Base-by-base conservation (phyloP, 1,284 basidiomycete genomes). In the Inonotus hispidus region DNA sequence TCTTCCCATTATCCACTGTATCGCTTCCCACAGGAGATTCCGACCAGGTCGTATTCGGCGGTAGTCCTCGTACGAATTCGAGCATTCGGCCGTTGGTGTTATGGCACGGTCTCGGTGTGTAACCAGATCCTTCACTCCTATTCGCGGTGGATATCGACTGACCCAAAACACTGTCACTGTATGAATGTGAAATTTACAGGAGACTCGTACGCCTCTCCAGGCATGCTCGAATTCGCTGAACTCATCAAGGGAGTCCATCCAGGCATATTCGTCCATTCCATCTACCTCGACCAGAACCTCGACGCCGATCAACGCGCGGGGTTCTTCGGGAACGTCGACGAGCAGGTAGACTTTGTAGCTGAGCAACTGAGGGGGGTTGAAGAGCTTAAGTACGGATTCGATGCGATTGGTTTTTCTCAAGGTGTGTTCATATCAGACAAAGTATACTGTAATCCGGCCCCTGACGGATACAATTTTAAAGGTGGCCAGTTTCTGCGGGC, bases 341-440 rank as follows among this genome's bases (percentile, higher is more conserved):
- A 82, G 2, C 92, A 96, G 67, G 69, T 96, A 1, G 78, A 77
- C 27, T 56, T 78, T 29, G 92, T 87, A 1, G 80, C 88, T 46
- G 76, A 82, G 47, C 89, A 95, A 71, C 76, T 98, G 2, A 74
- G 76, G 29, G 75, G 71, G 1, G 79, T 95, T 27, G 79, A 86
- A 0, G 88, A 96, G 68, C 80, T 98, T 7, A 63, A 75, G 52
- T 68, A 72, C 45, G 94, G 94, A 14, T 96, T 95, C 68, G 92
- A 97, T 71, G 95, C 88, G 1, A 88, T 97, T 60, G 95, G 95
- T 0, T 91, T 97, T 73, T 94, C 92, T 0, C 94, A 97, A 82
- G 94, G 92, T 82, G 58, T n/a, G 41, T 43, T 43, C 32, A 43
- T n/a, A 43, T 14, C n/a, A 14, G 41, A 21, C n/a, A 16, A 14